Conservation (phyloP, 2,329 filamentous ascomycete species). For the Penicillium corylophilum region DNA sequence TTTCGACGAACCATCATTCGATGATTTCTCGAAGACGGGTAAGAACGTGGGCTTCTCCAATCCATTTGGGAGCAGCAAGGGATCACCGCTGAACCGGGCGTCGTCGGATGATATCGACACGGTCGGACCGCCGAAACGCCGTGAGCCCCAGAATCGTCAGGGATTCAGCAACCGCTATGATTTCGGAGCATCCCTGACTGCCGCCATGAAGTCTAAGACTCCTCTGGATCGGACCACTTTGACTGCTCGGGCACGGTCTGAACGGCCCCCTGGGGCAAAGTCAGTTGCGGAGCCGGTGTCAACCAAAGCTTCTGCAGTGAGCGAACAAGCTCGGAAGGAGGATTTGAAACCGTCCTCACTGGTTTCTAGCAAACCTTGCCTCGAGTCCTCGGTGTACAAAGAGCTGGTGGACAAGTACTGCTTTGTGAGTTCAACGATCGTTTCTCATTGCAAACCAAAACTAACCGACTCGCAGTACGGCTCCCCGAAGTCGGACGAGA, state of each 20-base stretch:
- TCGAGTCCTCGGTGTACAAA: constrained; percentile 88
- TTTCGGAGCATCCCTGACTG: constrained; percentile 86
- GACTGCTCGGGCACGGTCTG: constrained; percentile 57
- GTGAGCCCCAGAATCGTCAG: constrained; percentile 56
- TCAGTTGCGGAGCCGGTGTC: constrained; percentile 7
- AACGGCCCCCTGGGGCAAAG: constrained; percentile 26
- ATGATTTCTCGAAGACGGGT: constrained; percentile 68
- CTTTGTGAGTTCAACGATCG: constrained; percentile 76
- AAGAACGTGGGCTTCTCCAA: constrained; percentile 58
- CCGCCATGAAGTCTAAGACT: constrained; percentile 66
- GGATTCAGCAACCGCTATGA: constrained; percentile 93
- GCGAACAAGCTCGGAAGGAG: constrained; percentile 19
- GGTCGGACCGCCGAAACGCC: constrained; percentile 51
- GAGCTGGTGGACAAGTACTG: constrained; percentile 99
- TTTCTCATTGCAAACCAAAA: not conserved
- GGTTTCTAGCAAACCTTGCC: constrained; percentile 63
- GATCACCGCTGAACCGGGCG: constrained; percentile 71
- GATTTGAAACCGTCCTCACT: constrained; percentile 53
- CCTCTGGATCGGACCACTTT: constrained; percentile 64
- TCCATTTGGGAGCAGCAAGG: constrained; percentile 62
- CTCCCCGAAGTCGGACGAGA: constrained; percentile 42
- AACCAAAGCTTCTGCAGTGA: constrained; percentile 20
- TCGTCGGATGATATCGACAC: constrained; percentile 65
- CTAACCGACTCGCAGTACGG: constrained; percentile 47
- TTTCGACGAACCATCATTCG: constrained; percentile 46